Evolutionary conservation across 2,329 filamentous ascomycete genomes (phyloP).

Genomic region (Cylindrodendrum hubeiense): DNA sequence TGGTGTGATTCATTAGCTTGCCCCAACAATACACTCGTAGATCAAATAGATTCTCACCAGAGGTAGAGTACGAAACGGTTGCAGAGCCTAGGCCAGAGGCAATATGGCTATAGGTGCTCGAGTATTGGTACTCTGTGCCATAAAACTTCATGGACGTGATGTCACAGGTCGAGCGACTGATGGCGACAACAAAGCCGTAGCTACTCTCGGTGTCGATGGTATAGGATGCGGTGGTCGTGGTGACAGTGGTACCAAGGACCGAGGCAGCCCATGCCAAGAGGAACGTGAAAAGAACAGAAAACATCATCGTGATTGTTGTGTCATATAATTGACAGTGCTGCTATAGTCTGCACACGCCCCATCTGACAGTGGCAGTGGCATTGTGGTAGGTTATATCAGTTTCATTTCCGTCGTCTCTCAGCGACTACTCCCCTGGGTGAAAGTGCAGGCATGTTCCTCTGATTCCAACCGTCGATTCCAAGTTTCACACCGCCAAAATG

Average conservation of each 20-base stretch:
- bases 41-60: background rate
- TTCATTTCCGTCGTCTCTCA: background rate
- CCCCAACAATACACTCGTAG: background rate
- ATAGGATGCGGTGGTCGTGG: background rate
- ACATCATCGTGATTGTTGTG: background rate
- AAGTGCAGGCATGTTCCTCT: background rate
- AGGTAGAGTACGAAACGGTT: slow-evolving; percentile 8
- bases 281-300: background rate
- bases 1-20: background rate
- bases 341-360: background rate
- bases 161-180: slow-evolving; percentile 11
- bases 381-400: background rate
- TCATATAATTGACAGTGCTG: background rate
- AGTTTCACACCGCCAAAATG: background rate
- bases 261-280: slow-evolving; percentile 5
- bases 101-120: slow-evolving; percentile 19
- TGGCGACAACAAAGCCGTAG: slow-evolving; percentile 7
- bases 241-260: slow-evolving; percentile 12
- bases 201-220: slow-evolving; percentile 1
- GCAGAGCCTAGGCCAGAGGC: slow-evolving; percentile 12
- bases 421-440: background rate
- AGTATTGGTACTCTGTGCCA: slow-evolving; percentile 14
- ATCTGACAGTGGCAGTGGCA: background rate
- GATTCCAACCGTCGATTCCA: background rate
- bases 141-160: slow-evolving; percentile 19